phyloP scores from a whole-genome alignment of 1,139 yeast species.

The Saccharomyces hybrid region DNA sequence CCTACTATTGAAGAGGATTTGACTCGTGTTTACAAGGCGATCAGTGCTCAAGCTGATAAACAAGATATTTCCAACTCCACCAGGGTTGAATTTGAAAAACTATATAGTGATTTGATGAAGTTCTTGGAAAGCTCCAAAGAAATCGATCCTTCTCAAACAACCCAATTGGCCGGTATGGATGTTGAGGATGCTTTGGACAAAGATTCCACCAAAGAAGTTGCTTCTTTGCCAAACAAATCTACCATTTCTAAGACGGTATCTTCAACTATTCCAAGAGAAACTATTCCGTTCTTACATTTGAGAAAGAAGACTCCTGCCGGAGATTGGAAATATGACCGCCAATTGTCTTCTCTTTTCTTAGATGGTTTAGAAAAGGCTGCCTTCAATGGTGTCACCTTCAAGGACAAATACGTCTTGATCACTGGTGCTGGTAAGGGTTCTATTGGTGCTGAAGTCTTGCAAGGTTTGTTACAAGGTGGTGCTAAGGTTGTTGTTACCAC shows the following conservation, averaged over 20 bases:
- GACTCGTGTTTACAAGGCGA: constrained; percentile 74
- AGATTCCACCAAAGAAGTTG: constrained; percentile 70
- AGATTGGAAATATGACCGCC: constrained; percentile 76
- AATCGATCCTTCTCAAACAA: constrained; percentile 41
- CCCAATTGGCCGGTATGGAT: constrained; percentile 32
- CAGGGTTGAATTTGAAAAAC: constrained; percentile 67
- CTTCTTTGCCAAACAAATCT: constrained; percentile 68
- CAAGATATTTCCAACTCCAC: constrained; percentile 45
- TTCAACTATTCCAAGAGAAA: constrained; percentile 66
- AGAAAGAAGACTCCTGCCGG: constrained; percentile 68
- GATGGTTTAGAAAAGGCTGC: constrained; percentile 93
- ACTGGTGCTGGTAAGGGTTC: constrained; percentile 99
- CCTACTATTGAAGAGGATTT: constrained; percentile 79
- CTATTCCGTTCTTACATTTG: constrained; percentile 90
- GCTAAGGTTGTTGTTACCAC: constrained; percentile 96
- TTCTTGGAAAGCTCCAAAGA: constrained; percentile 64
- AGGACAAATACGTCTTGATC: constrained; percentile 79
- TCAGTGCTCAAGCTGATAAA: constrained; percentile 51
- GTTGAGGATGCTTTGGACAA: constrained; percentile 43
- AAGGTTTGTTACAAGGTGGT: constrained; percentile 95
- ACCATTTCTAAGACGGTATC: constrained; percentile 68
- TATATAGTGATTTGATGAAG: constrained; percentile 70
- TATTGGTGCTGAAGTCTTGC: constrained; percentile 93
- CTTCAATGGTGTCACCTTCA: constrained; percentile 82
- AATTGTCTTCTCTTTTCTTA: constrained; percentile 67